Evolutionary conservation across 805 yeast genomes (phyloP), one percentile per base, ranked within the genome.

Genomic region (Torulaspora delbrueckii): DNA sequence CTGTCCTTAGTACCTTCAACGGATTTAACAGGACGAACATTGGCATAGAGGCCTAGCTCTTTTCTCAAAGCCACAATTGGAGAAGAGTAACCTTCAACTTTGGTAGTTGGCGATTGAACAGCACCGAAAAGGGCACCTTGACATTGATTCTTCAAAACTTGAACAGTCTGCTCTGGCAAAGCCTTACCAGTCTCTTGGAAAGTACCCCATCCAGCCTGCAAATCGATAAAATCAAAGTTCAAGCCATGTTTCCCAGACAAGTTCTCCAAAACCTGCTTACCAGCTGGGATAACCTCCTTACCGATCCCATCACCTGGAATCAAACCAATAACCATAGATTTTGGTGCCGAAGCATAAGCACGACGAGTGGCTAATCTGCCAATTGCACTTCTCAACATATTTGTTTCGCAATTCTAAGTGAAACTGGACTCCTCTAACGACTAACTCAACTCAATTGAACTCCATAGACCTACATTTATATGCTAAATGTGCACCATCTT

Each of bases 271-370:
- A 93, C 79, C 53, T 86, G 86, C 57, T 80, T 79, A 58, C 99
- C 99, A 36, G 98, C 96, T 51, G 99, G 99, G 50, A 93, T 90
- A 38, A 93, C 99, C 71, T 93, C 99, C 62, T 85, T 81, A 45
- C 99, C 99, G 57, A 93, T 93, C 55, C 99, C 99, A 67, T 93
- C 99, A 65, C 99, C 99, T 42, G 99, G 96, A 57, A 93, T 90
- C 63, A 93, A 76, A 48, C 78, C 84, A 53, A 79, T 77, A 45
- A 73, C 78, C 38, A 79, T 63, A 23, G 75, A 71, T 55, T 77
- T 78, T 33, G 51, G 50, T n/a, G 55, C 54, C 23, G 74, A 60
- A 19, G 71, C 63, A 50, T 66, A 63, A 9, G 65, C 52, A 48
- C 72, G 65, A 33, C 54, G 52, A 13, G 65, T 47, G 25, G 64